These are phyloP conservation scores for Hyphodiscus sp. DNA, from an alignment of 2,329 filamentous ascomycete species.

Conservation along the genomic window DNA sequence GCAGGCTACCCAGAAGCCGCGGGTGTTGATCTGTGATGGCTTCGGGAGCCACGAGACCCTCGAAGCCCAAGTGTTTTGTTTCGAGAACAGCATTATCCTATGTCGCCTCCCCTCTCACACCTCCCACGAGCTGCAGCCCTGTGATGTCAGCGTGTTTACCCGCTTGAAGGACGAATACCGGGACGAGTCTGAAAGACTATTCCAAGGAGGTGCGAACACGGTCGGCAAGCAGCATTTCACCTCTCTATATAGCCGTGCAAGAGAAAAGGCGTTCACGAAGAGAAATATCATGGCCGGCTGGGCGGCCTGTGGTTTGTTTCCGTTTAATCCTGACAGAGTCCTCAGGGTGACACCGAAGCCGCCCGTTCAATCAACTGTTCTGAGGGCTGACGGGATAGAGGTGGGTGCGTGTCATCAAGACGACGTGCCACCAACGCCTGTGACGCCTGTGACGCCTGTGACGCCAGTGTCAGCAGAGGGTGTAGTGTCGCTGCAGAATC, in stretches of 20 bases:
- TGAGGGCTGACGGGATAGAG: too few species aligned
- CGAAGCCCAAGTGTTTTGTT: too few species aligned
- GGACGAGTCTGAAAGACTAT: too few species aligned
- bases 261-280: conserved; percentile 10
- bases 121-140: conserved; percentile 19
- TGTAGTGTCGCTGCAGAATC: conserved; percentile 17
- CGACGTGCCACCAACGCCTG: conserved; percentile 14
- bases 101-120: background rate
- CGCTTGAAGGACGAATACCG: too few species aligned
- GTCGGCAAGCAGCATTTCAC: background rate
- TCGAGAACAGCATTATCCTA: conserved; percentile 11
- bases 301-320: conserved; percentile 12
- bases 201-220: too few species aligned
- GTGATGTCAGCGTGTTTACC: background rate
- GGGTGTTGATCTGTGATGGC: too few species aligned
- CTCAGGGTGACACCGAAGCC: conserved; percentile 23
- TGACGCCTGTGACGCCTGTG: conserved; percentile 29
- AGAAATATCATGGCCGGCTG: conserved; percentile 27
- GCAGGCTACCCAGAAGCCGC: conserved; percentile 16
- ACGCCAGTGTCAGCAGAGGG: conserved; percentile 21
- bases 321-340: conserved; percentile 27
- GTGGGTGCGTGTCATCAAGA: background rate
- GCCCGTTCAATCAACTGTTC: background rate
- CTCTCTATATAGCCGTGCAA: conserved; percentile 13
- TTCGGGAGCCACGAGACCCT: too few species aligned